A percentile compares a stretch with the other conserved stretches of the same genome.
These are phyloP conservation scores for Pyricularia grisea DNA, from an alignment of 2,329 filamentous ascomycete species.

Conservation along the genomic window DNA sequence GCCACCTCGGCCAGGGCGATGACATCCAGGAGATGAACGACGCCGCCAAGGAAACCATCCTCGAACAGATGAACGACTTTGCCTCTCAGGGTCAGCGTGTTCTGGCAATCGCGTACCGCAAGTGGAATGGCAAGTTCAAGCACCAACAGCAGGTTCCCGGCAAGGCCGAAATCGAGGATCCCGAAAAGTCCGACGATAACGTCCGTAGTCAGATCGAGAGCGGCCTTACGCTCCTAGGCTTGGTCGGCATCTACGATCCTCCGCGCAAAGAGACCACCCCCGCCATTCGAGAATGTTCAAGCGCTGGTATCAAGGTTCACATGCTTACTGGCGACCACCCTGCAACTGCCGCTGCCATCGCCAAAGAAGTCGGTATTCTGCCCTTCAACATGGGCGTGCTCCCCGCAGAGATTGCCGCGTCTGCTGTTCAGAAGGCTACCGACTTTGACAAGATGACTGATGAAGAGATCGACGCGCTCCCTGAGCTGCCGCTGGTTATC, in stretches of 20 bases:
- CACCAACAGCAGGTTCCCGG: conserved; percentile 10
- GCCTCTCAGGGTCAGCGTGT: conserved; percentile 65
- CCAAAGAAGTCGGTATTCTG: conserved; percentile 69
- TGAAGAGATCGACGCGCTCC: conserved; percentile 64
- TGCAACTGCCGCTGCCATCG: conserved; percentile 69
- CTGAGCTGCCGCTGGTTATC: conserved; percentile 70
- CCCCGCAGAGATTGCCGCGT: conserved; percentile 51
- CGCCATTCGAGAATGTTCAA: conserved; percentile 60
- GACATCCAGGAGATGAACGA: conserved; percentile 37
- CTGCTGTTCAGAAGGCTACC: conserved; percentile 65
- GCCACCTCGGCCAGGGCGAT: conserved; percentile 30
- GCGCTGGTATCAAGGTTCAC: conserved; percentile 68
- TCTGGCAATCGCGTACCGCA: conserved; percentile 59
- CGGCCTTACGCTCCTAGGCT: conserved; percentile 64
- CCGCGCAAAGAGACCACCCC: conserved; percentile 71
- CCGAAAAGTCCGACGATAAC: conserved; percentile 15
- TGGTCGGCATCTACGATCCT: conserved; percentile 80
- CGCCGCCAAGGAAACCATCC: conserved; percentile 37
- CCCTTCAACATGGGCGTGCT: conserved; percentile 51
- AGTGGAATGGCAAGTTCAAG: conserved; percentile 40
- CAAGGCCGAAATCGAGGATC: conserved; percentile 3
- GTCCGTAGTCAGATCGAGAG: conserved; percentile 42
- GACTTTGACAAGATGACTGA: conserved; percentile 73
- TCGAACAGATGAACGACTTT: conserved; percentile 47
- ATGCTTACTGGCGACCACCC: conserved; percentile 82